Evolutionary conservation across 2,329 filamentous ascomycete genomes (phyloP).

Genomic region (Sarocladium kiliense): DNA sequence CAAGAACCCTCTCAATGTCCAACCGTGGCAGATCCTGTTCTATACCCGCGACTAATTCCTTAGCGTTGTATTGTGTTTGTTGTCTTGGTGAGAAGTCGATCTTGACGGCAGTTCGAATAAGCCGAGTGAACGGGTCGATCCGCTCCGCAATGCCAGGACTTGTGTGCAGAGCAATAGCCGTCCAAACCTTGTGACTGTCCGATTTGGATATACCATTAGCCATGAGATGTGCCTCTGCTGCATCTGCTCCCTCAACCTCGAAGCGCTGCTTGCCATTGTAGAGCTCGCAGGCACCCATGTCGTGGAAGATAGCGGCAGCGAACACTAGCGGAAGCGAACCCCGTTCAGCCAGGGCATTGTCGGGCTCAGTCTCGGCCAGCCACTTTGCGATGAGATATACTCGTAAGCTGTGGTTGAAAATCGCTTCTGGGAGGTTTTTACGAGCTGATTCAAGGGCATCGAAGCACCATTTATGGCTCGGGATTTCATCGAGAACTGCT

Average conservation of each 20-base stretch:
- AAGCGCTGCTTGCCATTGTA: conserved; percentile 28
- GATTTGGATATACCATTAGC: conserved; percentile 18
- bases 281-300: conserved; percentile 25
- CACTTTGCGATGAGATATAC: conserved; percentile 21
- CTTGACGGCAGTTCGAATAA: conserved; percentile 25
- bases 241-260: conserved; percentile 27
- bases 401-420: conserved; percentile 24
- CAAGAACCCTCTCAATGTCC: conserved; percentile 19
- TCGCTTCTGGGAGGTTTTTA: conserved; percentile 18
- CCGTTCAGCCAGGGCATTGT: conserved; percentile 10
- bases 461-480: conserved; percentile 4
- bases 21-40: conserved; percentile 20
- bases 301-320: conserved; percentile 29
- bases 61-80: conserved; percentile 2
- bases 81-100: conserved; percentile 22
- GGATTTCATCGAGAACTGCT: neutral
- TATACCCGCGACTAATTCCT: conserved; percentile 14
- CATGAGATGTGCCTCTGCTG: conserved; percentile 23
- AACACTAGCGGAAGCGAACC: conserved; percentile 22
- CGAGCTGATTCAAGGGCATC: conserved; percentile 3
- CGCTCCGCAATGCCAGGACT: conserved; percentile 30
- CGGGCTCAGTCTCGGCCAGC: conserved; percentile 16
- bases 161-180: conserved; percentile 28
- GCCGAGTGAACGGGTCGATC: conserved; percentile 25
- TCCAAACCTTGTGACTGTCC: conserved; percentile 26